Conservation (phyloP, 208 protist genomes). For the Acanthamoeba sp. region DNA sequence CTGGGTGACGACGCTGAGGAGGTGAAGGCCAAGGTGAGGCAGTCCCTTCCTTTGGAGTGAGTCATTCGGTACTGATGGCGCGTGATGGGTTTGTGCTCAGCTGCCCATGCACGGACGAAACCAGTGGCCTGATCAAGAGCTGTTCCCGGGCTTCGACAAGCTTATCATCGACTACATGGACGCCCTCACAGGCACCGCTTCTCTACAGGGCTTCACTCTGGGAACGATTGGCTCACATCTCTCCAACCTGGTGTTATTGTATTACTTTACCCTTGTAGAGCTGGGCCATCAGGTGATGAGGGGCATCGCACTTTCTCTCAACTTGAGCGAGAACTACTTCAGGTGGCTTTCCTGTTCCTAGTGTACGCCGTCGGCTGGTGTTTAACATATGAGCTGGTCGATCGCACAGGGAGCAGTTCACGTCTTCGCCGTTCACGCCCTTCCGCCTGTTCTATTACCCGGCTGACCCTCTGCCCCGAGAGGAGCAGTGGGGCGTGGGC, state of each 20-base stretch:
- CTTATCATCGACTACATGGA: slow-evolving; percentile 17
- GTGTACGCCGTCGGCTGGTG: no score
- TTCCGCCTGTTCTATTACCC: slow-evolving; percentile 22
- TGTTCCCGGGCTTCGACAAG: slow-evolving; percentile 24
- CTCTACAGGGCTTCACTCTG: not conserved
- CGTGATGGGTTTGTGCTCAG: not conserved
- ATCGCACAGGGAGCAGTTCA: not conserved
- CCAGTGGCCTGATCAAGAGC: not conserved
- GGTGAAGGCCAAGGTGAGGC: slow-evolving; percentile 17
- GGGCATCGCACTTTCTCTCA: not conserved
- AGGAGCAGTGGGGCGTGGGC: not conserved
- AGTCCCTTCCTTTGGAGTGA: not conserved
- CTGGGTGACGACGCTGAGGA: slow-evolving; percentile 20
- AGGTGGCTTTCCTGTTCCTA: not conserved
- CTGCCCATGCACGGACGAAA: not conserved
- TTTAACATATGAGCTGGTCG: not conserved
- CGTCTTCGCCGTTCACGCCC: slow-evolving; percentile 19
- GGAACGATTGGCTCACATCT: not conserved
- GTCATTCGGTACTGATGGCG: no score
- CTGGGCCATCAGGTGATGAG: not conserved
- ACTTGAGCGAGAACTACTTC: slow-evolving; percentile 5
- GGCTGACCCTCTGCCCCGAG: not conserved
- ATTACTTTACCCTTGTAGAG: not conserved
- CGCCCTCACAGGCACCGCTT: not conserved
- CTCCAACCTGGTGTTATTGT: not conserved